Evolutionary conservation across 2,329 filamentous ascomycete species (phyloP), one percentile per base, ranked within the genome.

Genomic region (Nigrospora oryzae): DNA sequence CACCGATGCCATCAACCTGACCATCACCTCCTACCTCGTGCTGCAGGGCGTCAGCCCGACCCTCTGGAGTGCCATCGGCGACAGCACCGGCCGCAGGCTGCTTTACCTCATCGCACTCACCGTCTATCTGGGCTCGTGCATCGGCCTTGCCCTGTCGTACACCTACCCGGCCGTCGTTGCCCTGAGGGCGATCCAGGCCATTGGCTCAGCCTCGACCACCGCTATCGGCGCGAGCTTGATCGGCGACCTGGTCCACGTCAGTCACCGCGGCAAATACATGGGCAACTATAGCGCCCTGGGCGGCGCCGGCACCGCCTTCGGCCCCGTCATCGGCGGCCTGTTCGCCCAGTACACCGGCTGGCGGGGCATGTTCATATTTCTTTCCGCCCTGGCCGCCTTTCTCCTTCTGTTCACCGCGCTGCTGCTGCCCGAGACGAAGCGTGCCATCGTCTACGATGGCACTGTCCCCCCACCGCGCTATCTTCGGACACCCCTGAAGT

Each of bases 261-360:
- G 77, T 0, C 84, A 90, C 60, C 70, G 87, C 52, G 87, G 86
- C 3, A 76, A 73, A 45, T 90, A 86, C 56, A 83, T 90, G 67
- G 84, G 79, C 42, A 74, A 81, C 48, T 77, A 81, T n/a, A 75
- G 73, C 32, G 71, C 70, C 4, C 79, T 75, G 14, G 67, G 75
- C 44, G 77, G 81, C 4, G 56, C 85, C 30, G 74, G 73, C 0
- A 72, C 74, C 3, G 64, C 75, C 1, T 44, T 79, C 5, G 73
- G 77, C 0, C 81, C 83, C 0, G 71, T 84, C 1, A 64, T 86
- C 4, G 83, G 84, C 13, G 84, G 83, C 1, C 50, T 86, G 1
- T 61, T 88, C 15, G 71, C 73, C 15, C 68, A 84, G 50, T 83
- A 75, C 48, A 68, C 84, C 0, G 80, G 79, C 11, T 87, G 83